Evolutionary conservation across 192 early-diverging fungal genomes (phyloP), one percentile per base, ranked within the genome.

Genomic region (Chytriomyces sp.): DNA sequence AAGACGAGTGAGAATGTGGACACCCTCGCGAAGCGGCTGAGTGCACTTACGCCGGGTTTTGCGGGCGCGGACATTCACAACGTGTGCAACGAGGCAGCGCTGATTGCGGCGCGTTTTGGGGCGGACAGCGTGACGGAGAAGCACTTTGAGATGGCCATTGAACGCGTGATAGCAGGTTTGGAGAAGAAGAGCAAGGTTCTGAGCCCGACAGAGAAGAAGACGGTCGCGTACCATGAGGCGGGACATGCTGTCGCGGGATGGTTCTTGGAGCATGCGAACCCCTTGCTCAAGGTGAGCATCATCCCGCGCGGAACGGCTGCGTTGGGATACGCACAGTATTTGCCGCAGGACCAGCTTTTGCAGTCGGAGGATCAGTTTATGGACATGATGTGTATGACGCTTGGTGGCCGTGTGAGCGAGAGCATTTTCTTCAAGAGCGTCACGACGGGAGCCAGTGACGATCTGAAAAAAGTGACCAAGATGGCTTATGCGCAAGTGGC

Each of bases 181-280:
- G 98, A 99, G 79, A 99, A 97, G 87, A 98, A 98, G 80, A 93
- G 93, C 37, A 89, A 92, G 25, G 92, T 98, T 36, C 82, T 99
- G 57, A 92, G 91, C 34, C 95, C 98, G 2, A 92, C 95, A 61
- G 98, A 99, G 83, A 99, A 99, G 88, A 96, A 92, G 87, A 96
- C 94, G 28, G 96, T 99, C 39, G 98, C 98, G 7, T 96, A 99
- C 80, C 98, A 99, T 81, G 98, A 99, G 85, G 98, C 98, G 19
- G 98, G 98, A 0, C 98, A 99, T 76, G 98, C 98, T 33, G 94
- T 99, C 62, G 93, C 91, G 14, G 98, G 98, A 34, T 99, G 98
- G 98, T 99, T 93, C 76, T 84, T 99, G 63, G 86, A 96, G 69
- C 90, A 96, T 70, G 95, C 98, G 0, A 93, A 96, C 81, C 98